phyloP scores from a whole-genome alignment of 1,284 basidiomycete genomes.

The Amylostereum areolatum region DNA sequence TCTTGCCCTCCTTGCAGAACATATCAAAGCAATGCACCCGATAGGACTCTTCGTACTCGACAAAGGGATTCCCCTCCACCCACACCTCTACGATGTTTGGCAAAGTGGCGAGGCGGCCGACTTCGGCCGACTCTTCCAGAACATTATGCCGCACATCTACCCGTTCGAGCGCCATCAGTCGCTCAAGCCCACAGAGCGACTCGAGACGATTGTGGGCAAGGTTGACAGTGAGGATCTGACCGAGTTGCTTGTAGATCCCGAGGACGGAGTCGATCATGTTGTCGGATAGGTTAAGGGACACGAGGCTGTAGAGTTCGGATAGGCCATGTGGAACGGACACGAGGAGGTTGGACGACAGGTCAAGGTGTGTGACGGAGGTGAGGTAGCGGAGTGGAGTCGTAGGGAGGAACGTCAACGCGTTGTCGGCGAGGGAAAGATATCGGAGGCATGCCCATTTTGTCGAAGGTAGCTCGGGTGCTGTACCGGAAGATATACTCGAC shows the following conservation, averaged over 20 bases:
- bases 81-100: constrained; percentile 75
- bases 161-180: constrained; percentile 75
- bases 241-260: constrained; percentile 80
- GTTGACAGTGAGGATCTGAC: constrained; percentile 72
- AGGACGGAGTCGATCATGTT: constrained; percentile 97
- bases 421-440: constrained; percentile 76
- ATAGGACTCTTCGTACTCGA: constrained; percentile 66
- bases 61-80: constrained; percentile 77
- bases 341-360: constrained; percentile 86
- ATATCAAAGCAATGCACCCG: constrained; percentile 75
- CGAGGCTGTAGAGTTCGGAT: constrained; percentile 67
- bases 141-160: constrained; percentile 84
- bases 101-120: constrained; percentile 78
- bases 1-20: constrained; percentile 78
- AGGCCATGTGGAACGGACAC: constrained; percentile 80
- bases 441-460: constrained; percentile 77
- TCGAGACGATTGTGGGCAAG: constrained; percentile 85
- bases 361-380: constrained; percentile 78
- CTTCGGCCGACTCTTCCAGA: constrained; percentile 79
- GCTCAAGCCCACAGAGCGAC: constrained; percentile 89
- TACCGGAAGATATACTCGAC: constrained; percentile 2
- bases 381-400: constrained; percentile 67
- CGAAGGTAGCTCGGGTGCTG: constrained; percentile 41
- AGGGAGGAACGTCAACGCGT: constrained; percentile 80
- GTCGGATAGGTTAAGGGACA: constrained; percentile 85